Conservation (phyloP, 208 protist genomes). For the Plasmodiophora brassicae region DNA sequence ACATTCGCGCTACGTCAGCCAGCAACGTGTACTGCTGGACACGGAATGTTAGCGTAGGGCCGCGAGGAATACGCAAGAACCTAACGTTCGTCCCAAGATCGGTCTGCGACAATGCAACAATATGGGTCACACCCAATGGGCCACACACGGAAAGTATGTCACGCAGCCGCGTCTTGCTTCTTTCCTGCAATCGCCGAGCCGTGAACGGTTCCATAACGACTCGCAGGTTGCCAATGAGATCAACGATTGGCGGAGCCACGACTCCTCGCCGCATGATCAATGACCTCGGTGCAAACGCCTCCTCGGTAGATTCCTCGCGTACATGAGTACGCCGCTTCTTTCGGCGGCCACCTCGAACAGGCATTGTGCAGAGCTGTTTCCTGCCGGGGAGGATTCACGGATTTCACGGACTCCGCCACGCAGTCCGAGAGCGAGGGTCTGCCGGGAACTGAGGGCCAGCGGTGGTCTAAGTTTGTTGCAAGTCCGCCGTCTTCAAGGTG, state of each 20-base stretch:
- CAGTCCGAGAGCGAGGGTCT: too few relatives aligned
- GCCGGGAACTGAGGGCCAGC: too few relatives aligned
- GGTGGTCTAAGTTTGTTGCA: too few relatives aligned
- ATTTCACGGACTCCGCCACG: too few relatives aligned
- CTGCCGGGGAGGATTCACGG: too few relatives aligned
- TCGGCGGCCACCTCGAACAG: neutral
- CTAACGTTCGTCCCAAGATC: neutral
- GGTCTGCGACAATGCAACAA: neutral
- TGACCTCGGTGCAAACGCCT: neutral
- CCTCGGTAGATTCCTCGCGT: neutral
- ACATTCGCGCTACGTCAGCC: neutral
- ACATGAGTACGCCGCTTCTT: neutral
- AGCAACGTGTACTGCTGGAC: constrained; percentile 9
- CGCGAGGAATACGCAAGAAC: neutral
- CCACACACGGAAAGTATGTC: neutral
- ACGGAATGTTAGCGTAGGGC: neutral
- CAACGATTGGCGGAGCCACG: neutral
- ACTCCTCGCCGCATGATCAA: neutral
- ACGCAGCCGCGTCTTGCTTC: neutral
- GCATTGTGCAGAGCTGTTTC: too few relatives aligned
- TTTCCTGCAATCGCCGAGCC: neutral
- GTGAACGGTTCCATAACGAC: neutral
- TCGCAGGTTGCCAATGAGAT: neutral
- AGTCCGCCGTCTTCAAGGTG: too few relatives aligned
- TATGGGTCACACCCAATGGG: constrained; percentile 15